Evolutionary conservation across 2,329 filamentous ascomycete species (phyloP).

Genomic region (Bipolaris sorokiniana): DNA sequence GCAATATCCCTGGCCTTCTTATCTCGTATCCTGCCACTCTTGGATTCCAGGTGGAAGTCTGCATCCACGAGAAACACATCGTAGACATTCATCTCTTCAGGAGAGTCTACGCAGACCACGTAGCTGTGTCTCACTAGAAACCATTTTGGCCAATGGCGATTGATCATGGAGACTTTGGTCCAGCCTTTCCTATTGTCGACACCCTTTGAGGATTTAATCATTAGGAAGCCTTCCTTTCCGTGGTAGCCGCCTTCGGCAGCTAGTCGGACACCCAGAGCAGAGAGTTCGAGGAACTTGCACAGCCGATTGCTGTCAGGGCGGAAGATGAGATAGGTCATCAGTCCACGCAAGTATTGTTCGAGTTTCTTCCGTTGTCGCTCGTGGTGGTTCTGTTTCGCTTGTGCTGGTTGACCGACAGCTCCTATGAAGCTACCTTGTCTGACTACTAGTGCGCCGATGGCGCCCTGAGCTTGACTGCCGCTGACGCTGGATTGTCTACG

Average conservation of each 20-base stretch:
- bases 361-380: slow-evolving; percentile 83
- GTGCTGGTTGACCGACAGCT: slow-evolving; percentile 41
- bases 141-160: slow-evolving; percentile 90
- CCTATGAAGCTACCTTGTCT: slow-evolving; percentile 51
- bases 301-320: slow-evolving; percentile 92
- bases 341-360: slow-evolving; percentile 87
- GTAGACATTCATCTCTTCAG: slow-evolving; percentile 98
- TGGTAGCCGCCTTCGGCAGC: slow-evolving; percentile 97
- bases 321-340: slow-evolving; percentile 97
- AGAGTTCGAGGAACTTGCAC: slow-evolving; percentile 94
- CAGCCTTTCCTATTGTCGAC: slow-evolving; percentile 83
- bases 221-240: slow-evolving; percentile 92
- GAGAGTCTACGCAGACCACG: slow-evolving; percentile 96
- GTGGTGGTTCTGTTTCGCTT: slow-evolving; percentile 67
- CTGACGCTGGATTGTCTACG: slow-evolving; percentile 65
- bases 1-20: slow-evolving; percentile 66
- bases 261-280: slow-evolving; percentile 88
- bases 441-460: slow-evolving; percentile 30
- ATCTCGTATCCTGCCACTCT: slow-evolving; percentile 59
- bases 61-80: slow-evolving; percentile 97
- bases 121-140: slow-evolving; percentile 98
- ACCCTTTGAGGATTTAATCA: slow-evolving; percentile 90
- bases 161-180: slow-evolving; percentile 78
- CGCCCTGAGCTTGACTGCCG: slow-evolving; percentile 34
- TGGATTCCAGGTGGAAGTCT: slow-evolving; percentile 81